Evolutionary conservation across 1,139 yeast species (phyloP), one percentile per base, ranked within the genome.

Genomic region (Saccharomycopsis hybrid): DNA sequence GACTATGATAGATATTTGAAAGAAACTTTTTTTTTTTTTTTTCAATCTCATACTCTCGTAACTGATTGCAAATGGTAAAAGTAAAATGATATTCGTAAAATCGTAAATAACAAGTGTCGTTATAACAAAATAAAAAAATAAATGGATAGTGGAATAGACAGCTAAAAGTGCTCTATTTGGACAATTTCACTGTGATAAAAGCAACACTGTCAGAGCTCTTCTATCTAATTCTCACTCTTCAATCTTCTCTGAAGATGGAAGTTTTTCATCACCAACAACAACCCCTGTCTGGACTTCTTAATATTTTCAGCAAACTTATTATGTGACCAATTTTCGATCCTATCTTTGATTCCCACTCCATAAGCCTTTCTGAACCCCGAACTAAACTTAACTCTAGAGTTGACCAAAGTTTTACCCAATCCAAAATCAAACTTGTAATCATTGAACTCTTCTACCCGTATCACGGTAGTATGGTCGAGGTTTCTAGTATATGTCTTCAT

Each of bases 311-410:
- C 72, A 62, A 90, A 88, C 61, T 76, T 76, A 36, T 72, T 72
- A 59, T 79, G 81, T 44, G 95, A 82, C 96, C 96, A 89, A 44
- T 73, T 72, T 65, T 90, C 97, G 50, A 90, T 86, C 56, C 81
- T 73, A 61, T 80, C 80, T 60, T 79, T 82, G 60, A 89, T 73
- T 1, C 88, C 87, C 62, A 67, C 74, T 47, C 62, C 67, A 28
- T 51, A 51, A 5, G 32, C 40, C 35, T 46, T 33, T 50, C 61
- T 65, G 59, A 87, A 81, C 51, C 87, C 87, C 41, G 90, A 80
- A 25, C 83, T 75, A 61, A 90, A 87, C 57, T 77, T 77, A 38
- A 89, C 96, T 51, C 73, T 69, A 51, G 78, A 70, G 4, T 65
- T 62, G 5, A 77, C 76, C 5, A 59, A 57, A 0, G 83, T 79